These are phyloP conservation scores for Claviceps quebecensis DNA, from an alignment of 2,329 filamentous ascomycete species.

Conservation along the genomic window DNA sequence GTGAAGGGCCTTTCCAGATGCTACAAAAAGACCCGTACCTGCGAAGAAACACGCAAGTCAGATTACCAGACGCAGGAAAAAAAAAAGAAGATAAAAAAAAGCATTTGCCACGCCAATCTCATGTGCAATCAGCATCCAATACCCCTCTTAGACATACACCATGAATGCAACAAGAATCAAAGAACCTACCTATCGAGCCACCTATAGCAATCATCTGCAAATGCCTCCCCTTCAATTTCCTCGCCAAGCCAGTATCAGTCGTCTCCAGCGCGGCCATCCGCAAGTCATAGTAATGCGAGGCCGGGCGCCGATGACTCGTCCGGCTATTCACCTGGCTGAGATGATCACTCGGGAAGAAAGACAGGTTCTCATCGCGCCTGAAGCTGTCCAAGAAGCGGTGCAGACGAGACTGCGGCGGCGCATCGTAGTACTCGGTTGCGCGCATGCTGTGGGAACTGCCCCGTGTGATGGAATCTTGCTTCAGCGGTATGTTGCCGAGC, in stretches of 20 bases:
- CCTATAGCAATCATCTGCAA: constrained; percentile 97
- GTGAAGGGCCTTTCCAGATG: constrained; percentile 57
- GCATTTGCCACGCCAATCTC: neutral
- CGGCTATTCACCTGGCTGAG: constrained; percentile 21
- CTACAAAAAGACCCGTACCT: constrained; percentile 68
- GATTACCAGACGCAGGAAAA: no score
- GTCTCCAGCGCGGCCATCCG: constrained; percentile 54
- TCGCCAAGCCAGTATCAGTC: constrained; percentile 58
- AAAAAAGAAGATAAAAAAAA: no score
- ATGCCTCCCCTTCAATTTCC: constrained; percentile 71
- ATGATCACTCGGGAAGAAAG: constrained; percentile 32
- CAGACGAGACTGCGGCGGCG: constrained; percentile 18
- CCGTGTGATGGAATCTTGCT: constrained; percentile 40
- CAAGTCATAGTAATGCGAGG: constrained; percentile 39
- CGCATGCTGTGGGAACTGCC: constrained; percentile 39
- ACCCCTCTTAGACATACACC: no score
- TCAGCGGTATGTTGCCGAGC: constrained; percentile 43
- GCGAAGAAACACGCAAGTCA: no score
- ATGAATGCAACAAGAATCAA: neutral
- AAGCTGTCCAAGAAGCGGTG: constrained; percentile 45
- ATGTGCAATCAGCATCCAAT: no score
- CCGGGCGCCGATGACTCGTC: constrained; percentile 10
- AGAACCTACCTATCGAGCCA: constrained; percentile 61
- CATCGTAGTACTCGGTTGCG: constrained; percentile 33
- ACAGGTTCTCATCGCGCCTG: constrained; percentile 41